Evolutionary conservation across 768 basidiomycete genomes (phyloP), one percentile per base, ranked within the genome.

Genomic region (Filobasidium floriforme): DNA sequence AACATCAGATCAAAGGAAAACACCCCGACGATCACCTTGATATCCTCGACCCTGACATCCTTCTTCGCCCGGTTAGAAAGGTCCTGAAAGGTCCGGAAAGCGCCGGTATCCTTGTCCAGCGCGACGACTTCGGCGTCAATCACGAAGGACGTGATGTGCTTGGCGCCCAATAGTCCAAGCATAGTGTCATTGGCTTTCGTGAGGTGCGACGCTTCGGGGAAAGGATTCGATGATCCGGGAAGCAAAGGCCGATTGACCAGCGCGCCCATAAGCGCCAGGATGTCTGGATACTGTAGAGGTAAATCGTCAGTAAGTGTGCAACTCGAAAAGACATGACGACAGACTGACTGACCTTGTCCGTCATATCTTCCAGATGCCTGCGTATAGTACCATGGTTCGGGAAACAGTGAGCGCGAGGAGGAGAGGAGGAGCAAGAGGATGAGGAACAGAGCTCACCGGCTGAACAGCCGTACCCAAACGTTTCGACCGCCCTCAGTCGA

Each of bases 321-420:
- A 54, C 7, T 72, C 72, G 60, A 60, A 22, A 57, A 15, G 15
- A 28, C 12, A 5, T n/a, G n/a, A n/a, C n/a, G n/a, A n/a, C n/a
- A n/a, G n/a, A n/a, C 24, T 3, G 54, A 59, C 73, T 69, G 74
- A 85, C 88, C 82, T 94, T 92, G 67, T 85, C 85, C 0, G 90
- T 92, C 92, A 92, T 92, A 72, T 92, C 87, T 79, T 93, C 90
- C 40, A 94, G 81, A 81, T 92, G 90, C 63, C 91, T 86, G 63
- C 24, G 24, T 9, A 14, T 10, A n/a, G 66, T 49, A 71, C 57
- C 60, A 14, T 43, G 32, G 10, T 49, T 41, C n/a, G n/a, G n/a
- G n/a, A n/a, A n/a, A n/a, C n/a, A n/a, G n/a, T n/a, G n/a, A n/a
- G n/a, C n/a, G n/a, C n/a, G n/a, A n/a, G n/a, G n/a, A n/a, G n/a